Evolutionary conservation across 805 yeast genomes (phyloP).

Genomic region (Ogataea ganodermae): DNA sequence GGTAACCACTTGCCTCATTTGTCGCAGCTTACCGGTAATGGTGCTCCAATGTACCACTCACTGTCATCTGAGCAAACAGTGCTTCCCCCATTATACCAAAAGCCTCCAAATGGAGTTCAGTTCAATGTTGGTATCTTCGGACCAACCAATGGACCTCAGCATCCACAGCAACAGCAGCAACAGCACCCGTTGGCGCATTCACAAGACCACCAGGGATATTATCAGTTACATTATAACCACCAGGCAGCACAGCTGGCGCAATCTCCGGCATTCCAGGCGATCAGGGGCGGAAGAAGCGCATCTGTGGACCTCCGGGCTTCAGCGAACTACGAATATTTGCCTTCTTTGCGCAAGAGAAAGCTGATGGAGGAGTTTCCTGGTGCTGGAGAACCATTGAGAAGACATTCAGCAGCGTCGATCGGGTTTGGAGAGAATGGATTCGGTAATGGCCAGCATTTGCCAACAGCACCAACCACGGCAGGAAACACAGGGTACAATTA

Average conservation of each 20-base stretch:
- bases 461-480: slow-evolving; percentile 5
- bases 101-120: slow-evolving; percentile 14
- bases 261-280: slow-evolving; percentile 19
- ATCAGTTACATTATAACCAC: slow-evolving; percentile 6
- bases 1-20: slow-evolving; percentile 1
- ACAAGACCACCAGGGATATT: slow-evolving; percentile 10
- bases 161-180: slow-evolving; percentile 5
- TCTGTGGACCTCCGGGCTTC: slow-evolving; percentile 26
- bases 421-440: slow-evolving; percentile 1
- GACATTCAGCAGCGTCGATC: slow-evolving; percentile 38
- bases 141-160: neutral
- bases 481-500: slow-evolving; percentile 7
- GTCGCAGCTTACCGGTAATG: neutral
- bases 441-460: slow-evolving; percentile 1
- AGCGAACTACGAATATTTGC: slow-evolving; percentile 17
- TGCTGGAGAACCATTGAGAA: slow-evolving; percentile 25
- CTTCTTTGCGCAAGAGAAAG: slow-evolving; percentile 31
- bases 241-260: slow-evolving; percentile 9
- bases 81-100: slow-evolving; percentile 8
- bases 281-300: slow-evolving; percentile 24
- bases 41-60: neutral
- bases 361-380: slow-evolving; percentile 25
- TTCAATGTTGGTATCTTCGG: slow-evolving; percentile 26
- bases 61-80: slow-evolving; percentile 9
- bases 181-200: slow-evolving; percentile 16